Base-by-base conservation (phyloP, 2,329 filamentous ascomycete species). In the Cadophora sp. region DNA sequence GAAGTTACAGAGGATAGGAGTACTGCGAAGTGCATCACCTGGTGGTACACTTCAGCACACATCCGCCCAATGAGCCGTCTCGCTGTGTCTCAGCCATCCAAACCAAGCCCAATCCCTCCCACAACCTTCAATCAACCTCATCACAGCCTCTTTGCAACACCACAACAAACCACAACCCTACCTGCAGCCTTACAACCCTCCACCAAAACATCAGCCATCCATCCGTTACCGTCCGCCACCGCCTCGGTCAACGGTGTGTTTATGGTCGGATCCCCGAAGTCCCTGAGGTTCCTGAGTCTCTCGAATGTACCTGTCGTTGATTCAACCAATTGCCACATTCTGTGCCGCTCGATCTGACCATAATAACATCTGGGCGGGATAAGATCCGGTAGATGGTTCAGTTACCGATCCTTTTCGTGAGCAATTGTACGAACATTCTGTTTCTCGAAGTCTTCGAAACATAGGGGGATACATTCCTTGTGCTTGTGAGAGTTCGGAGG, bases 161-260 rank as follows among this genome's bases (percentile, higher is more conserved):
- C 53, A 39, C 27, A 30, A 30, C 27, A 39, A n/a, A 56, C n/a
- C 53, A 39, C 27, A 30, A 30, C 27, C 22, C 53, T 18, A 30
- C 27, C 53, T 39, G 22, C 51, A 56, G 22, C 53, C 30, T 27
- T 56, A 39, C 30, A 39, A 39, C 11, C 53, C 30, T 53, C 50
- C 24, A 14, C 27, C 24, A 6, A 33, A 6, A 56, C 30, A 22
- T 16, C 53, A 56, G 53, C 33, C 18, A 56, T 56, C 30, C 53
- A 53, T 39, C 30, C 18, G 20, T n/a, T 24, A 39, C 8, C 20
- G n/a, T 24, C 8, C 33, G 30, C 53, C 33, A 22, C 30, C n/a
- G n/a, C 22, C 16, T 56, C 33, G 53, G 53, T 39, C 53, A 56
- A 56, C 53, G 53, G 33, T 56, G 53, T 39, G 53, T 56, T 56